Conservation (phyloP, 441 rosid species). For the Kokia cookei region DNA sequence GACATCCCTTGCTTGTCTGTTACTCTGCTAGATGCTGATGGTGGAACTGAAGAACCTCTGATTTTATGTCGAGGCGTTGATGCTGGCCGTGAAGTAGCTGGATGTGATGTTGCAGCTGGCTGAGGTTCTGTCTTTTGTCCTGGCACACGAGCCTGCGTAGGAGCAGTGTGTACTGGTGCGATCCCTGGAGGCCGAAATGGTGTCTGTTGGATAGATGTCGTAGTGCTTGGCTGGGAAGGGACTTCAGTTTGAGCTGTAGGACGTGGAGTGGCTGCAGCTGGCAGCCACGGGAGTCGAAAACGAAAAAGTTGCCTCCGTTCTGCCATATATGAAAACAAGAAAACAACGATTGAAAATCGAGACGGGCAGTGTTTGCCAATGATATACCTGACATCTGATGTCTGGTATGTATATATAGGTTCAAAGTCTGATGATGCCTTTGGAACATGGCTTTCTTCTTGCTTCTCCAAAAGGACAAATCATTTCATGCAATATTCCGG, state of each 20-base stretch:
- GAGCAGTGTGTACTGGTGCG: slow-evolving; percentile 13
- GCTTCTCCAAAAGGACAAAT: background rate
- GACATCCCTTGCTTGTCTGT: slow-evolving; percentile 5
- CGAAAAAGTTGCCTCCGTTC: slow-evolving; percentile 47
- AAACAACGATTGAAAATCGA: background rate
- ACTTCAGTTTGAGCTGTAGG: slow-evolving; percentile 14
- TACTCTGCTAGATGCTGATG: slow-evolving; percentile 13
- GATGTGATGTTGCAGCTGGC: slow-evolving; percentile 18
- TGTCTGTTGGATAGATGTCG: slow-evolving; percentile 25
- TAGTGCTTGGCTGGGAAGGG: slow-evolving; percentile 25
- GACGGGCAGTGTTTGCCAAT: background rate
- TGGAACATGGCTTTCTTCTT: slow-evolving; percentile 22
- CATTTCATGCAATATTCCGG: slow-evolving; percentile 1
- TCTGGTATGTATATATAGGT: slow-evolving; percentile 19
- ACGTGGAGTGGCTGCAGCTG: slow-evolving; percentile 14
- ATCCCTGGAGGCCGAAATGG: slow-evolving; percentile 40
- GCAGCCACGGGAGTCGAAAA: slow-evolving; percentile 60
- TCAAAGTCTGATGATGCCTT: slow-evolving; percentile 21
- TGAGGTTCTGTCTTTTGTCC: slow-evolving; percentile 12
- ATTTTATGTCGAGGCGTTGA: background rate
- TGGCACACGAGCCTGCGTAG: slow-evolving; percentile 8
- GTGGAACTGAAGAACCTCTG: slow-evolving; percentile 16
- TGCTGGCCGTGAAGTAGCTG: background rate
- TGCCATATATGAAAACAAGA: slow-evolving; percentile 23
- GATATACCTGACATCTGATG: slow-evolving; percentile 1